Percentiles rank a stretch among this genome's conserved stretches.
Evolutionary conservation across 345 rosid genomes (phyloP).

Genomic region (Salix dunnii): DNA sequence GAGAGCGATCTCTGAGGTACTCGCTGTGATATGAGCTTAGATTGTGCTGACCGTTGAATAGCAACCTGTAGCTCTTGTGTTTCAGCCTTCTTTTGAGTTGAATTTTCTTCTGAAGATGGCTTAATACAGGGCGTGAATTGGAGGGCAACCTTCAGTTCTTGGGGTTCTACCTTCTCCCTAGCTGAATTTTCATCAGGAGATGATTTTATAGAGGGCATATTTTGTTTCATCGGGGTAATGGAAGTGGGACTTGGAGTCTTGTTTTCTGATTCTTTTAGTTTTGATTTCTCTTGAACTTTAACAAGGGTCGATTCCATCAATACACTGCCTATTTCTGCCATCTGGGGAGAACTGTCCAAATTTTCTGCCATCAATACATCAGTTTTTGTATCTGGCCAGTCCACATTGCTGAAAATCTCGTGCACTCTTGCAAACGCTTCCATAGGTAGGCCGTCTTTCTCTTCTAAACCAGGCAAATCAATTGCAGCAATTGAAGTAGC

Average conservation of each 20-base stretch:
- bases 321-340: constrained; percentile 32
- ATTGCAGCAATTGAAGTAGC: constrained; percentile 37
- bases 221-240: constrained; percentile 16
- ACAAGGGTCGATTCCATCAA: constrained; percentile 35
- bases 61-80: constrained; percentile 42
- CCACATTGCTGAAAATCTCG: constrained; percentile 53
- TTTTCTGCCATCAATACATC: constrained; percentile 36
- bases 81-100: constrained; percentile 14
- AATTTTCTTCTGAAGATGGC: constrained; percentile 19
- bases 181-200: constrained; percentile 7
- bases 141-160: background rate
- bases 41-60: constrained; percentile 44
- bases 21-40: constrained; percentile 58
- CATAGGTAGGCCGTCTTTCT: constrained; percentile 58
- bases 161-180: constrained; percentile 1
- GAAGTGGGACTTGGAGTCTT: constrained; percentile 23
- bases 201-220: background rate
- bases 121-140: constrained; percentile 16
- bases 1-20: constrained; percentile 37
- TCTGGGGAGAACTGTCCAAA: constrained; percentile 39
- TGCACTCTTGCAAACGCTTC: constrained; percentile 69
- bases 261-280: constrained; percentile 31
- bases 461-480: constrained; percentile 51
- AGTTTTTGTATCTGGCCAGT: constrained; percentile 52
- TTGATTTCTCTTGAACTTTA: constrained; percentile 39